Evolutionary conservation across 208 protist species (phyloP).

Genomic region (Leishmania braziliensis): DNA sequence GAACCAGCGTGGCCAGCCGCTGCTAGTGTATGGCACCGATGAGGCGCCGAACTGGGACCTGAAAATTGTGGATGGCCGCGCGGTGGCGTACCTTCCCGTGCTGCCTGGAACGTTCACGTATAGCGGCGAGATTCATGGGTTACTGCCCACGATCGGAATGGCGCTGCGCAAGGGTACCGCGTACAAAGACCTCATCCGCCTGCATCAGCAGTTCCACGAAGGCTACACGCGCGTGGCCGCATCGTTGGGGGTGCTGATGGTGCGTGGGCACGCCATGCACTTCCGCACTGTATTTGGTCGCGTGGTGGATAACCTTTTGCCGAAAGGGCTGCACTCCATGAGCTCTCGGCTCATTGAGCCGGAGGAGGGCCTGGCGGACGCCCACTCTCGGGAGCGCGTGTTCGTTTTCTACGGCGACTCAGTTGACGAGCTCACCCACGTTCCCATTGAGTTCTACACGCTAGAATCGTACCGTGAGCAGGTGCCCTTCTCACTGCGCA

Average conservation of each 20-base stretch:
- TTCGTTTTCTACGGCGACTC: constrained; percentile 91
- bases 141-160: constrained; percentile 87
- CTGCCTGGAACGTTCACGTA: constrained; percentile 82
- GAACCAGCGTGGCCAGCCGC: constrained; percentile 70
- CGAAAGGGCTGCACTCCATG: constrained; percentile 81
- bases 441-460: constrained; percentile 94
- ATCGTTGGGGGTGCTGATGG: constrained; percentile 70
- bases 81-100: constrained; percentile 86
- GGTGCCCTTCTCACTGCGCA: constrained; percentile 83
- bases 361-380: constrained; percentile 42
- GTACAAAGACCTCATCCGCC: constrained; percentile 87
- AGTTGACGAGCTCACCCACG: constrained; percentile 76
- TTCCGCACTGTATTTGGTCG: constrained; percentile 90
- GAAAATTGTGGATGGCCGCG: constrained; percentile 79
- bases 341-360: constrained; percentile 90
- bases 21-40: constrained; percentile 74
- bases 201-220: constrained; percentile 85
- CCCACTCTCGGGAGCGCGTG: constrained; percentile 61
- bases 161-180: constrained; percentile 66
- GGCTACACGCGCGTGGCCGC: constrained; percentile 65
- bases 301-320: constrained; percentile 89
- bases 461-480: constrained; percentile 92
- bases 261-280: constrained; percentile 85
- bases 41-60: constrained; percentile 73
- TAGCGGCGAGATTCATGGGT: constrained; percentile 78